Evolutionary conservation across 805 yeast genomes (phyloP).

Genomic region (Suhomyces tanzawaensis): DNA sequence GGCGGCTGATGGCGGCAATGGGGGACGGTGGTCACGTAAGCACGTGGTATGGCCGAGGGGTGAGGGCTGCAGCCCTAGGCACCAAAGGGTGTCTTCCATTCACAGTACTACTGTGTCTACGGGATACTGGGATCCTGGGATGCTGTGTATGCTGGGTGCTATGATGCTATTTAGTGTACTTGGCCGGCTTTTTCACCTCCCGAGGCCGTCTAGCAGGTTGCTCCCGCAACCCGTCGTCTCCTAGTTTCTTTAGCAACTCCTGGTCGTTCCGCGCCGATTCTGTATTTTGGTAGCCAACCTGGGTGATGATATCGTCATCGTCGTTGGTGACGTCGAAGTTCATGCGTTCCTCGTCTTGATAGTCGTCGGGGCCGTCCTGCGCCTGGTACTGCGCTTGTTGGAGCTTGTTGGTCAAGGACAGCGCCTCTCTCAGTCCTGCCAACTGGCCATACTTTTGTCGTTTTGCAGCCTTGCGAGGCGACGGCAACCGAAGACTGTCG

Average conservation of each 20-base stretch:
- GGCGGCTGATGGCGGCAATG: not conserved
- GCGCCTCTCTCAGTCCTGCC: slow-evolving; percentile 29
- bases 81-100: too few species aligned
- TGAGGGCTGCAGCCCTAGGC: slow-evolving; percentile 3
- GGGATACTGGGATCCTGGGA: not conserved
- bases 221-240: slow-evolving; percentile 9
- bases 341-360: slow-evolving; percentile 5
- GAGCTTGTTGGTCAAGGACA: not conserved
- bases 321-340: slow-evolving; percentile 19
- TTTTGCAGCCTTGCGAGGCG: slow-evolving; percentile 48
- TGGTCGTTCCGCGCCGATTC: slow-evolving; percentile 19
- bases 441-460: slow-evolving; percentile 46
- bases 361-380: slow-evolving; percentile 1
- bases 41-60: not conserved
- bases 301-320: slow-evolving; percentile 18
- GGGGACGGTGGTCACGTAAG: not conserved
- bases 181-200: slow-evolving; percentile 6
- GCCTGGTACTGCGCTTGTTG: slow-evolving; percentile 1
- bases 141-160: not conserved
- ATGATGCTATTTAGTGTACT: slow-evolving; percentile 4
- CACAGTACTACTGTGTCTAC: not conserved
- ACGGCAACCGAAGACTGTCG: slow-evolving; percentile 38
- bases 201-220: slow-evolving; percentile 6
- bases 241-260: slow-evolving; percentile 17
- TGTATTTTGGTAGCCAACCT: slow-evolving; percentile 22